These are phyloP conservation scores for Achlya hypogyna DNA, from an alignment of 352 stramenopile genomes.

Conservation along the genomic window DNA sequence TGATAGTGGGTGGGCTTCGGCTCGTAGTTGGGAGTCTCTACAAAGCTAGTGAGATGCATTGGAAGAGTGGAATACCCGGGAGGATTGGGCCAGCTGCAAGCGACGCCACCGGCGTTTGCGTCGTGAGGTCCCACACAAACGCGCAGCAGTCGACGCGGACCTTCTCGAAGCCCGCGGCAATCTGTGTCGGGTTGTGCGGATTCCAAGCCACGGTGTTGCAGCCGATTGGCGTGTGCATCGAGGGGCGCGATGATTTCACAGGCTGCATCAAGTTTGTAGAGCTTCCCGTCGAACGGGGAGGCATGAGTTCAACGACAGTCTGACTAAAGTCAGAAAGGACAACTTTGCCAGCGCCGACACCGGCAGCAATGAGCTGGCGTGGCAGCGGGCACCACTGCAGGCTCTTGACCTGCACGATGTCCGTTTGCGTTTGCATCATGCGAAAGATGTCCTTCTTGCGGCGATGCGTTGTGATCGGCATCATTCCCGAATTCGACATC, in stretches of 20 bases:
- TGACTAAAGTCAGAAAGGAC: slow-evolving; percentile 63
- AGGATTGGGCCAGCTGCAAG: background rate
- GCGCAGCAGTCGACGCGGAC: slow-evolving; percentile 79
- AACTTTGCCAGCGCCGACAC: slow-evolving; percentile 68
- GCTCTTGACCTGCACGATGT: slow-evolving; percentile 72
- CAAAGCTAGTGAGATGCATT: background rate
- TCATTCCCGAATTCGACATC: background rate
- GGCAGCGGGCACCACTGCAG: slow-evolving; percentile 76
- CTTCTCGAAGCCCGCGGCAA: slow-evolving; percentile 80
- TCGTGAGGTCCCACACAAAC: slow-evolving; percentile 76
- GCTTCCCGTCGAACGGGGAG: background rate
- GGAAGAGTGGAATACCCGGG: background rate
- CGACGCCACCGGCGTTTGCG: slow-evolving; percentile 18
- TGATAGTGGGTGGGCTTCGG: background rate
- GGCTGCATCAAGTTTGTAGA: background rate
- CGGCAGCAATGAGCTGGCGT: slow-evolving; percentile 64
- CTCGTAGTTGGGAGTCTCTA: background rate
- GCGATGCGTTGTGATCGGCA: slow-evolving; percentile 49
- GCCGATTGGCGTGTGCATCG: slow-evolving; percentile 11
- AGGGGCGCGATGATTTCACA: slow-evolving; percentile 9
- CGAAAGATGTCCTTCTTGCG: slow-evolving; percentile 61
- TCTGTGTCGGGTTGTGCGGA: slow-evolving; percentile 52
- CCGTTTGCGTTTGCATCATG: slow-evolving; percentile 68
- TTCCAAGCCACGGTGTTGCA: slow-evolving; percentile 84
- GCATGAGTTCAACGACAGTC: slow-evolving; percentile 14